A percentile compares a stretch with the other conserved stretches of the same genome.
These are phyloP conservation scores for Fusarium equiseti DNA, from an alignment of 2,329 filamentous ascomycete species.

Conservation along the genomic window DNA sequence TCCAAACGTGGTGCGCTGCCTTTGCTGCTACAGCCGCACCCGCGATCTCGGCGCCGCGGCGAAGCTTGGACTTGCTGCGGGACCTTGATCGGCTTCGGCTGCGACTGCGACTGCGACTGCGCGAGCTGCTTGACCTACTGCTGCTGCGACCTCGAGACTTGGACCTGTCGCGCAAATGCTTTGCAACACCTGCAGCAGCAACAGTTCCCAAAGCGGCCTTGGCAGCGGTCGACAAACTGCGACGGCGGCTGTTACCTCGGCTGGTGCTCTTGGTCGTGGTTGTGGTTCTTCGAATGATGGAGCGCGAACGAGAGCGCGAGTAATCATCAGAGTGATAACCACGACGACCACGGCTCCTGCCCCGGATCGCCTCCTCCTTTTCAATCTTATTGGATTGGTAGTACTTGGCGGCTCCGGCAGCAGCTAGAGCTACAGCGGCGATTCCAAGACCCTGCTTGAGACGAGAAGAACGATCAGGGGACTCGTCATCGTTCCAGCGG, in stretches of 20 bases:
- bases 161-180: slow-evolving; percentile 69
- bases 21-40: slow-evolving; percentile 71
- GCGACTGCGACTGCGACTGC: slow-evolving; percentile 23
- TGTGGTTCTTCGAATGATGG: slow-evolving; percentile 51
- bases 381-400: slow-evolving; percentile 70
- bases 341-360: slow-evolving; percentile 62
- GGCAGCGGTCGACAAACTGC: slow-evolving; percentile 62
- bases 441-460: slow-evolving; percentile 73
- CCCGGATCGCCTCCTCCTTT: slow-evolving; percentile 68
- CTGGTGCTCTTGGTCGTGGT: slow-evolving; percentile 54
- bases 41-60: slow-evolving; percentile 70
- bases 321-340: slow-evolving; percentile 58
- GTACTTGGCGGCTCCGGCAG: slow-evolving; percentile 74
- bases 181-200: slow-evolving; percentile 68
- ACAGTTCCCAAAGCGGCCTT: slow-evolving; percentile 70
- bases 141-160: slow-evolving; percentile 49
- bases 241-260: slow-evolving; percentile 53
- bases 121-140: slow-evolving; percentile 43
- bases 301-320: slow-evolving; percentile 58
- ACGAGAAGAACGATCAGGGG: slow-evolving; percentile 59
- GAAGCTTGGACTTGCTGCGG: slow-evolving; percentile 61
- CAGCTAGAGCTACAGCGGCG: slow-evolving; percentile 72
- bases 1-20: slow-evolving; percentile 71
- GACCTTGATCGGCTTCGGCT: slow-evolving; percentile 40
- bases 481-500: slow-evolving; percentile 56